phyloP scores from a whole-genome alignment of 2,329 filamentous ascomycete species.

The Epichloe gansuensis region DNA sequence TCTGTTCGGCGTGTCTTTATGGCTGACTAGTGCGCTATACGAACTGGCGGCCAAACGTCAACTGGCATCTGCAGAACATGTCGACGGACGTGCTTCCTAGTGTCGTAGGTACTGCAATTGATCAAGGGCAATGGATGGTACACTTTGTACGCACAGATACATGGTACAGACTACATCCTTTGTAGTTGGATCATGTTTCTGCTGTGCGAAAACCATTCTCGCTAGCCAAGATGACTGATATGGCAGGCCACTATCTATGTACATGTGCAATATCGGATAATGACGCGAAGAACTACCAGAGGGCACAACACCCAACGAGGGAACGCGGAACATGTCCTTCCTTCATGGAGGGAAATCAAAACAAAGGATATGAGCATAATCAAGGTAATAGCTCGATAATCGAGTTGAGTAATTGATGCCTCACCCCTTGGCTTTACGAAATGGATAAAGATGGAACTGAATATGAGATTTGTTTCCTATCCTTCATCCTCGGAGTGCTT shows the following conservation, averaged over 20 bases:
- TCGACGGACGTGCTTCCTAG: neutral
- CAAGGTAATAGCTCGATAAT: no score
- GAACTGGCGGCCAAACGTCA: neutral
- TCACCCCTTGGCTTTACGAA: no score
- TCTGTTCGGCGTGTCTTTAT: neutral
- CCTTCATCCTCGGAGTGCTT: conserved; percentile 6
- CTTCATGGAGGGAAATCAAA: neutral
- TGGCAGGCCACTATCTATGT: no score
- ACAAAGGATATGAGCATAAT: no score
- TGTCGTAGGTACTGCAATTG: neutral
- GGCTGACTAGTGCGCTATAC: neutral
- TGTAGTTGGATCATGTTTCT: neutral
- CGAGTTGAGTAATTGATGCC: no score
- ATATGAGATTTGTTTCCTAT: neutral
- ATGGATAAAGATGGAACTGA: no score
- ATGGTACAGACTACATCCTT: neutral
- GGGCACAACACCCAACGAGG: neutral
- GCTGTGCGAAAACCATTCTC: no score
- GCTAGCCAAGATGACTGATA: no score
- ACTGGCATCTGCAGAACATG: neutral
- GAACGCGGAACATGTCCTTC: neutral
- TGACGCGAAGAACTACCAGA: neutral
- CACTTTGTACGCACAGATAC: neutral
- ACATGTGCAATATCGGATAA: neutral
- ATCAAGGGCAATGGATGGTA: neutral